Evolutionary conservation across 129 eudicot genomes (phyloP).

Genomic region (Tagetes patula): DNA sequence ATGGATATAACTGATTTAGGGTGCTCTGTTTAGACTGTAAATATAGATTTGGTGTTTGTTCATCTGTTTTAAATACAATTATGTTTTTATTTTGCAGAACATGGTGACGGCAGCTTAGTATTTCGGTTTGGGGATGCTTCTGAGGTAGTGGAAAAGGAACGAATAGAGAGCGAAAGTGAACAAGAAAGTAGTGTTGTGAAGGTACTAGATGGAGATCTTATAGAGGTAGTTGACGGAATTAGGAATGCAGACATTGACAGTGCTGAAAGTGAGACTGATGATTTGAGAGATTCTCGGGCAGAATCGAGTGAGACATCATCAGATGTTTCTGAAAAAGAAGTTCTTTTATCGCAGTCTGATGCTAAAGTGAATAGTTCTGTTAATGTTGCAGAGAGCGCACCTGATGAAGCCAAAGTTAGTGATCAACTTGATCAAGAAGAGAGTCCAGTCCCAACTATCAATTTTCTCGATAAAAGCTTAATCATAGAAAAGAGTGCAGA

Average conservation of each 20-base stretch:
- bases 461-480: conserved; percentile 23
- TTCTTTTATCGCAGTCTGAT: conserved; percentile 25
- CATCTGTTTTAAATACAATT: background rate
- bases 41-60: conserved; percentile 5
- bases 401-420: conserved; percentile 18
- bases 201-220: conserved; percentile 43
- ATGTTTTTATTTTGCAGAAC: conserved; percentile 51
- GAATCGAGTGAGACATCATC: conserved; percentile 24
- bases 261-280: conserved; percentile 32
- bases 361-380: conserved; percentile 18
- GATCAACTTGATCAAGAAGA: conserved; percentile 27
- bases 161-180: conserved; percentile 24
- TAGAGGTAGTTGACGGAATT: conserved; percentile 28
- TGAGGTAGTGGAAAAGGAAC: conserved; percentile 50
- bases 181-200: conserved; percentile 22
- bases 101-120: conserved; percentile 69
- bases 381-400: conserved; percentile 29
- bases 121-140: conserved; percentile 76
- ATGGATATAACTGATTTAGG: background rate
- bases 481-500: conserved; percentile 19
- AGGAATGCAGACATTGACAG: conserved; percentile 15
- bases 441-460: conserved; percentile 19
- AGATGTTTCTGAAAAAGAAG: conserved; percentile 27
- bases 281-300: conserved; percentile 25
- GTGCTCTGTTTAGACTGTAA: background rate